Conservation (phyloP, 352 stramenopile genomes). For the Globisporangium takayamanum region DNA sequence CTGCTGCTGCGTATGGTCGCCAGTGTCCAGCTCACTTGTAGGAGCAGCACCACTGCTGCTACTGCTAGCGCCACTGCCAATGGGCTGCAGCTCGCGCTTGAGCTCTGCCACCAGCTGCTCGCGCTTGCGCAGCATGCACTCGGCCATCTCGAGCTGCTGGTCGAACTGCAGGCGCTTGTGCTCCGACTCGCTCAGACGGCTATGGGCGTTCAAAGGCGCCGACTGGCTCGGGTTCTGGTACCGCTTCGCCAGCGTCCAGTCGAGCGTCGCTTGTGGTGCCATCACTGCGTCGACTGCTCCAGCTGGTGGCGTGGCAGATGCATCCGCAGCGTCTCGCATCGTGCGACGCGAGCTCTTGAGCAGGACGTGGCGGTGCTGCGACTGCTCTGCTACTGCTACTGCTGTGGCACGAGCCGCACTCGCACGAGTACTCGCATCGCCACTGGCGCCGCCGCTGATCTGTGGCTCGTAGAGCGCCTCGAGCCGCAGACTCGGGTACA, state of each 20-base stretch:
- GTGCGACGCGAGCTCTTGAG: too few species aligned
- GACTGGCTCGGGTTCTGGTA: constrained; percentile 25
- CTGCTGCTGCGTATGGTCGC: not conserved
- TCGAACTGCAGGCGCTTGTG: constrained; percentile 38
- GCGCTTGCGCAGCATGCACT: constrained; percentile 37
- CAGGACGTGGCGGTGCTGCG: not conserved
- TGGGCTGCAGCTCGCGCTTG: constrained; percentile 2
- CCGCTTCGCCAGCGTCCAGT: constrained; percentile 44
- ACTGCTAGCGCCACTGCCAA: not conserved
- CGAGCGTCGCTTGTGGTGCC: constrained; percentile 29
- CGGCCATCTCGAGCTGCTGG: constrained; percentile 49
- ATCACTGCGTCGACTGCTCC: constrained; percentile 32
- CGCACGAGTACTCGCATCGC: not conserved
- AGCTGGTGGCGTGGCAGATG: constrained; percentile 18
- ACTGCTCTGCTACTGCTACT: not conserved
- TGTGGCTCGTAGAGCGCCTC: constrained; percentile 33
- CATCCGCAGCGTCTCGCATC: not conserved
- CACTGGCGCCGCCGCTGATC: not conserved
- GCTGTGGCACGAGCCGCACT: not conserved
- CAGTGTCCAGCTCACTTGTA: too few species aligned
- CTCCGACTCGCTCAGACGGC: constrained; percentile 19
- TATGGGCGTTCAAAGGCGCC: constrained; percentile 18
- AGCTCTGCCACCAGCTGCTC: constrained; percentile 23
- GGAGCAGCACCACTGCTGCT: too few species aligned
- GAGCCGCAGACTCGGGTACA: constrained; percentile 63